Evolutionary conservation across 2,329 filamentous ascomycete genomes (phyloP).

Genomic region (Grosmannia huntii): DNA sequence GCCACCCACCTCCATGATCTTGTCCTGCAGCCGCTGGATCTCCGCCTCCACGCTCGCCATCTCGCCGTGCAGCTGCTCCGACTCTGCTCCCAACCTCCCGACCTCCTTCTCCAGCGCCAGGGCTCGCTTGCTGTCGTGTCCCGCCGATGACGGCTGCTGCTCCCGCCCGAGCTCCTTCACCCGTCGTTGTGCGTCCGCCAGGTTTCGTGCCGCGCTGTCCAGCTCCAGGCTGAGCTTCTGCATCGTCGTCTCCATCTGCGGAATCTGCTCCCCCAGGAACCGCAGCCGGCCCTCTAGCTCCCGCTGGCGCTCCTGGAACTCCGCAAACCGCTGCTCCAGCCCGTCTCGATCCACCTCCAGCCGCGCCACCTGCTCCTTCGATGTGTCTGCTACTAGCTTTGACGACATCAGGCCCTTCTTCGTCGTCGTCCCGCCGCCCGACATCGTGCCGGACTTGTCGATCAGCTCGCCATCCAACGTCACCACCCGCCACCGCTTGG

Average conservation of each 20-base stretch:
- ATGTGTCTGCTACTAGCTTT: constrained; percentile 76
- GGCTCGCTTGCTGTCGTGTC: constrained; percentile 57
- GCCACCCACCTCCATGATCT: constrained; percentile 96
- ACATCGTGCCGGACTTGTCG: constrained; percentile 98
- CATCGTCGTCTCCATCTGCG: constrained; percentile 74
- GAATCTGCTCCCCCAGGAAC: constrained; percentile 64
- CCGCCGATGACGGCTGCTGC: constrained; percentile 62
- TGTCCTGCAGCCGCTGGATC: constrained; percentile 85
- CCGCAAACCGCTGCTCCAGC: constrained; percentile 69
- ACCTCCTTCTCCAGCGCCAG: constrained; percentile 67
- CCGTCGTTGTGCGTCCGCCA: constrained; percentile 71
- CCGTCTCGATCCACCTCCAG: constrained; percentile 78
- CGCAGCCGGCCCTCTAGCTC: constrained; percentile 64
- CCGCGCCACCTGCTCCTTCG: constrained; percentile 77
- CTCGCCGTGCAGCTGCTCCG: constrained; percentile 67
- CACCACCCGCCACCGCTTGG: constrained; percentile 88
- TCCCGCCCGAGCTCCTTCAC: constrained; percentile 75
- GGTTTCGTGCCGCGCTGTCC: constrained; percentile 73
- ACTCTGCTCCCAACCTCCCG: constrained; percentile 58
- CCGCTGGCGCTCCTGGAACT: constrained; percentile 73
- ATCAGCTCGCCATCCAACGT: constrained; percentile 92
- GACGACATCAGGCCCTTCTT: constrained; percentile 94
- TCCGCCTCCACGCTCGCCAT: constrained; percentile 86
- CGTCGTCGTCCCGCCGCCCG: constrained; percentile 81
- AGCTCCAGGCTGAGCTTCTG: constrained; percentile 85